phyloP scores from a whole-genome alignment of 208 protist species.

The Trypanosoma vivax region DNA sequence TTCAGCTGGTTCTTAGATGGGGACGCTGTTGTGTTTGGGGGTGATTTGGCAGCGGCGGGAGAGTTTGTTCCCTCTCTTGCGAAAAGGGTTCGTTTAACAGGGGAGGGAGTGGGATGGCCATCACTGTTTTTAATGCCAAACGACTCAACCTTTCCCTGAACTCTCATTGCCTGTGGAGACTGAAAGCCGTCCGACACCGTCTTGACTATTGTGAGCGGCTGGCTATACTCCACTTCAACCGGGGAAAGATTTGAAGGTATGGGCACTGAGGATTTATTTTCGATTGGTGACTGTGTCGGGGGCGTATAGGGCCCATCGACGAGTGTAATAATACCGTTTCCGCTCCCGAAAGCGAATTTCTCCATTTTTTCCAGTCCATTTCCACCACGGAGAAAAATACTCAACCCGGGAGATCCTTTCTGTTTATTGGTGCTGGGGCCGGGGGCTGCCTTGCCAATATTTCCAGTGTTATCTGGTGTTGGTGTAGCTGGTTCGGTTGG shows the following conservation, averaged over 20 bases:
- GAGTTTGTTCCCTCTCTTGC: not conserved
- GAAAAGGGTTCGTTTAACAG: not conserved
- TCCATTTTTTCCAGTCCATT: constrained; percentile 73
- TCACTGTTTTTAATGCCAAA: not conserved
- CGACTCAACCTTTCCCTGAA: not conserved
- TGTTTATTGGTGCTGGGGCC: too few relatives aligned
- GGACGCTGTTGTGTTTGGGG: not conserved
- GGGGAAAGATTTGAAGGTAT: not conserved
- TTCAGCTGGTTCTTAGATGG: constrained; percentile 53
- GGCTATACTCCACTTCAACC: not conserved
- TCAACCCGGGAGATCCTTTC: constrained; percentile 2
- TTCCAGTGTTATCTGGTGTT: not conserved
- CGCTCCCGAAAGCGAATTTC: constrained; percentile 34
- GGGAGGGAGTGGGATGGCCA: not conserved
- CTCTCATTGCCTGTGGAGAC: not conserved
- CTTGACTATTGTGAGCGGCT: constrained; percentile 16
- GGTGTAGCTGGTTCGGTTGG: too few relatives aligned
- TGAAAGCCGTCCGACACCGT: not conserved
- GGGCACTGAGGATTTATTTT: too few relatives aligned
- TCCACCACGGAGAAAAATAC: constrained; percentile 29
- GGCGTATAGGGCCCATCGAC: not conserved
- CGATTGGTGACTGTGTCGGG: too few relatives aligned
- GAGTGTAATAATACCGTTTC: constrained; percentile 14
- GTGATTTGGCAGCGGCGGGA: not conserved
- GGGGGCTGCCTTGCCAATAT: too few relatives aligned